A percentile compares a stretch with the other conserved stretches of the same genome.
Conservation (phyloP, 768 basidiomycete genomes). For the Pilatotrama ljubarskyi region DNA sequence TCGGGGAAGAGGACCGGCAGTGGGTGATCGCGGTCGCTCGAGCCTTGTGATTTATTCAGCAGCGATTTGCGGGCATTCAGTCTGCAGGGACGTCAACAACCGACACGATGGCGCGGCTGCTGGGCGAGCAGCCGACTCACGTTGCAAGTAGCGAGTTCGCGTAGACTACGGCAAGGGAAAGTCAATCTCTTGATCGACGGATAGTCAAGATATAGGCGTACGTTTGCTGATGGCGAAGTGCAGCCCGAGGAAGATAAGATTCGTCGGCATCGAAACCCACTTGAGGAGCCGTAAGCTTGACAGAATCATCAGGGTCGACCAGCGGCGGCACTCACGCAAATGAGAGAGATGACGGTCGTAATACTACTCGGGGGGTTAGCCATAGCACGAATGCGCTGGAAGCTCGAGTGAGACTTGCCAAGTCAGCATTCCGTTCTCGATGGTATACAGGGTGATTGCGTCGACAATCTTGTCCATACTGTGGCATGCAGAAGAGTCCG, state of each 20-base stretch:
- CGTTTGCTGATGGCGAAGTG: constrained; percentile 32
- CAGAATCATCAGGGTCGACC: neutral
- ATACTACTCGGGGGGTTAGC: constrained; percentile 16
- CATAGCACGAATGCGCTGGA: too few species aligned
- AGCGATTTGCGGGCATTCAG: constrained; percentile 23
- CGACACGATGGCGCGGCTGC: too few species aligned
- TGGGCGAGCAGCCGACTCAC: constrained; percentile 8
- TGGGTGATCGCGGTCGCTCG: constrained; percentile 21
- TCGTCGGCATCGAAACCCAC: constrained; percentile 29
- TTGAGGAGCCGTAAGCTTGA: neutral
- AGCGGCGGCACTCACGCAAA: constrained; percentile 19
- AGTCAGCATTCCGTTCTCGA: constrained; percentile 29
- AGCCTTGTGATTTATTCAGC: constrained; percentile 15
- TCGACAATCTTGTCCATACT: constrained; percentile 30
- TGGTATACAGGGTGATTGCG: constrained; percentile 27
- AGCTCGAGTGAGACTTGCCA: constrained; percentile 16
- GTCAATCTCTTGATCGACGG: neutral
- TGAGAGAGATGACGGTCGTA: constrained; percentile 24
- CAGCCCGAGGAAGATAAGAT: constrained; percentile 30
- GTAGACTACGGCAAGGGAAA: constrained; percentile 20
- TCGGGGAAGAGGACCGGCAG: constrained; percentile 24
- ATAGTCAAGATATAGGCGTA: constrained; percentile 9
- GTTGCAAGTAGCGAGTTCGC: constrained; percentile 32
- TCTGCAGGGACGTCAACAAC: neutral
- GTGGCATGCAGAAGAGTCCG: neutral